Base-by-base conservation (phyloP, 345 rosid genomes). In the Cardamine occulta region DNA sequence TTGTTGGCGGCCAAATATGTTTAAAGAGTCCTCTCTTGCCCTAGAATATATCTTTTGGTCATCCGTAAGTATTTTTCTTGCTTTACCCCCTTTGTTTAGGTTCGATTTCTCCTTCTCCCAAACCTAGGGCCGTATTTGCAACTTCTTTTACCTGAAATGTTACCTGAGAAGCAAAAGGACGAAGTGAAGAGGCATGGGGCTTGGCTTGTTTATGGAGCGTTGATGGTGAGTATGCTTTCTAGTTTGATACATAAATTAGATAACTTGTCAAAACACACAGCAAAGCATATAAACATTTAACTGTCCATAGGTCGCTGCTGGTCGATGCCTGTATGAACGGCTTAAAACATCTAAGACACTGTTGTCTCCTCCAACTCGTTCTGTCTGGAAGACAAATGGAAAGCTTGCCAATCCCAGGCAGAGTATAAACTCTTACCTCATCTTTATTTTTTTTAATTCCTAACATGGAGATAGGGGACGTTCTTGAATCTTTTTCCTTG, bases 151-250 rank as follows among this genome's bases (percentile, higher is more conserved):
- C 89, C 88, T 13, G 97, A 87, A 78, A 84, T 93, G 92, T 72
- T 57, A 73, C 86, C 75, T 63, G 90, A 86, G 84, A 86, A 77
- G 77, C 93, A 86, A 75, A 88, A 84, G 80, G 80, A 89, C 68
- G 86, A 80, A 79, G 79, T 70, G 32, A 91, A 79, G 85, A 86
- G 88, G 85, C 78, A 74, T 21, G 96, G 83, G 73, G 98, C 96
- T 77, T 85, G 89, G 93, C 86, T 79, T n/a, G 97, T 89, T 37
- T 88, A 88, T 80, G 92, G 93, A 10, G 93, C 93, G 7, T 80
- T 90, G 86, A 78, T 84, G 88, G 98, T 90, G 58, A 80, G 89
- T 67, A 37, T 21, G 34, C 54, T 23, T 53, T 64, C 66, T 62
- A 39, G 55, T 29, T 35, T 37, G 62, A 56, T 70, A 55, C 68